phyloP scores from a whole-genome alignment of 805 yeast species.

The Lachancea fermentati region DNA sequence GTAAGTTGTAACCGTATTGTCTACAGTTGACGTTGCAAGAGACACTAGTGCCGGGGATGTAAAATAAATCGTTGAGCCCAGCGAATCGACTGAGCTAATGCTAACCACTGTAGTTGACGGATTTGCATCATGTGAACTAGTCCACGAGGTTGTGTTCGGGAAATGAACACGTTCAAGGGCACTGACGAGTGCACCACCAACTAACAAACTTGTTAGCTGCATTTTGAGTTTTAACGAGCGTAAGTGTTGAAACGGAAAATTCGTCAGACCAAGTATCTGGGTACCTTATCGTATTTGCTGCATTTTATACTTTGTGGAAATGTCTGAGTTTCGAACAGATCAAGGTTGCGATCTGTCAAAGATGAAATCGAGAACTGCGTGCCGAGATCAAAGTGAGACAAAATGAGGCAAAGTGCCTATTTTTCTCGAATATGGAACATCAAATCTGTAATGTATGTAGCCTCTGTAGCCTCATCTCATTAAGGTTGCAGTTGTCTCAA shows the following conservation, averaged over 20 bases:
- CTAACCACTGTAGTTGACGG: slow-evolving; percentile 1
- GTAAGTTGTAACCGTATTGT: slow-evolving; percentile 10
- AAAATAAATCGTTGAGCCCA: slow-evolving; percentile 2
- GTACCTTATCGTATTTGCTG: too few species aligned
- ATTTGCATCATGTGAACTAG: neutral
- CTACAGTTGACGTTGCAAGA: slow-evolving; percentile 6
- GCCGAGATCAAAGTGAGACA: too few species aligned
- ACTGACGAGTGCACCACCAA: neutral
- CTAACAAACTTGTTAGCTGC: slow-evolving; percentile 1
- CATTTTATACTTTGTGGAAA: too few species aligned
- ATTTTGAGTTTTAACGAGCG: neutral
- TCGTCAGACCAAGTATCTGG: too few species aligned
- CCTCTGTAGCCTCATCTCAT: too few species aligned
- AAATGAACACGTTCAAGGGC: slow-evolving; percentile 4
- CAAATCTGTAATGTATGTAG: too few species aligned
- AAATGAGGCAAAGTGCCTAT: too few species aligned
- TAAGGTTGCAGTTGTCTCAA: too few species aligned
- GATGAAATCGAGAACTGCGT: too few species aligned
- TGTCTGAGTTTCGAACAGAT: too few species aligned
- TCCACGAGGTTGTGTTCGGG: slow-evolving; percentile 3
- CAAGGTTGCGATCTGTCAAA: too few species aligned
- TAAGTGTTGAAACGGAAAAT: neutral
- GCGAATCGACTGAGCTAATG: slow-evolving; percentile 2
- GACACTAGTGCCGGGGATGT: slow-evolving; percentile 11
- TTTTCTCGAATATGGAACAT: too few species aligned